Percentiles rank a stretch among this genome's conserved stretches.
Conservation (phyloP, 306 rosid species). For the Luffa aegyptiaca region DNA sequence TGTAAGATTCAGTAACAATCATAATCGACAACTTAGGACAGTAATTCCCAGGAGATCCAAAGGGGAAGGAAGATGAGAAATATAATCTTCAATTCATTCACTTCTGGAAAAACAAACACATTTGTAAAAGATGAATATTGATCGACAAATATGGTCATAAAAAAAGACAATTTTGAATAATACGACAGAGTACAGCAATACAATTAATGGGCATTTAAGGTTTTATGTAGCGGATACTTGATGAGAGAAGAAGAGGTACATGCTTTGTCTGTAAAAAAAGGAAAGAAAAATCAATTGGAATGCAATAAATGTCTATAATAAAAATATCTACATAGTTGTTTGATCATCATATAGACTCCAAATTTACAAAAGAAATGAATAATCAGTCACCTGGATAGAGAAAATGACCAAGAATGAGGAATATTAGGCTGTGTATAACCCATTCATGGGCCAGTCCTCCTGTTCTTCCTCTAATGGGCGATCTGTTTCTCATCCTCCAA, state of each 20-base stretch:
- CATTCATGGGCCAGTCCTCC: background rate
- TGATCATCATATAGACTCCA: background rate
- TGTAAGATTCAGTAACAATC: background rate
- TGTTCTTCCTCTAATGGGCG: background rate
- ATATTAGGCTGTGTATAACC: background rate
- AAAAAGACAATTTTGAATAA: background rate
- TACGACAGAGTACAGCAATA: background rate
- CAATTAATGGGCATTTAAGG: background rate
- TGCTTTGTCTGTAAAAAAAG: background rate
- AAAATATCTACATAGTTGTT: background rate
- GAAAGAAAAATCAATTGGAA: background rate
- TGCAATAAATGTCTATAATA: background rate
- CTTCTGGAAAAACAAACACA: background rate
- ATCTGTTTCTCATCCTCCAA: background rate
- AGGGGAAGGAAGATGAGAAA: background rate
- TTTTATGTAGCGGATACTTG: background rate
- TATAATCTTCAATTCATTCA: background rate
- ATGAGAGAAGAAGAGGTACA: background rate
- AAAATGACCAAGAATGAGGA: constrained; percentile 10
- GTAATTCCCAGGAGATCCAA: background rate
- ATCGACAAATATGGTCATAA: background rate
- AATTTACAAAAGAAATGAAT: background rate
- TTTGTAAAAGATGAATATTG: background rate
- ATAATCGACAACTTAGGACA: background rate
- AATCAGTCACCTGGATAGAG: constrained; percentile 2